Base-by-base conservation (phyloP, 129 eudicot species). In the Ambrosia trifida region DNA sequence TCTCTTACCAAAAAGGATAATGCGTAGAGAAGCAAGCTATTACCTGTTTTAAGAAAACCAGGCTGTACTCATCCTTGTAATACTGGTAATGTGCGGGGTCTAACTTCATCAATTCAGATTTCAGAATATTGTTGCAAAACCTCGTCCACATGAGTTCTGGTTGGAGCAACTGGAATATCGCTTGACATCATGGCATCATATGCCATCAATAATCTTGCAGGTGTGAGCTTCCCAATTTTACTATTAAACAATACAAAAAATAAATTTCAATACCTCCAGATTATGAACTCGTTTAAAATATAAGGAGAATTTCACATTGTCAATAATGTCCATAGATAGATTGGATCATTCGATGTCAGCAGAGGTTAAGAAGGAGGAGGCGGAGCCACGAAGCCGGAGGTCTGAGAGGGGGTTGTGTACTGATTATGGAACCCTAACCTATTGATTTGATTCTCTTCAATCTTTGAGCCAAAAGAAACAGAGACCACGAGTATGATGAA, bases 201-300 rank as follows among this genome's bases (percentile, higher is more conserved):
- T 43, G 96, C 96, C 77, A 76, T 83, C 89, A 90, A 79, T 66
- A 94, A 81, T 85, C 97, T 89, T 1, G 99, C 99, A 73, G 90
- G 93, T 59, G 96, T 89, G 63, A 87, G 93, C 83, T 87, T 94
- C 19, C 93, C 99, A 60, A 94, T 94, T 88, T 90, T 94, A 79
- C 99, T 94, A 70, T 81, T 69, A 65, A 58, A 60, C 32, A 35
- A 63, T 4, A 72, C 20, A 35, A n/a, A 44, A 50, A 63, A 20
- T 40, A 11, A 35, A 57, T 17, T 20, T 12, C 38, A 40, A 19
- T 70, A 41, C n/a, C n/a, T 68, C 47, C 8, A 30, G 17, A n/a
- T 46, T 43, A 52, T 30, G 50, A 31, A 67, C 18, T 16, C 41
- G 7, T 11, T 28, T 13, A 58, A 58, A 58, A 58, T 12, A 28